Evolutionary conservation across 2,329 filamentous ascomycete species (phyloP).

Genomic region (Onygenales sp.): DNA sequence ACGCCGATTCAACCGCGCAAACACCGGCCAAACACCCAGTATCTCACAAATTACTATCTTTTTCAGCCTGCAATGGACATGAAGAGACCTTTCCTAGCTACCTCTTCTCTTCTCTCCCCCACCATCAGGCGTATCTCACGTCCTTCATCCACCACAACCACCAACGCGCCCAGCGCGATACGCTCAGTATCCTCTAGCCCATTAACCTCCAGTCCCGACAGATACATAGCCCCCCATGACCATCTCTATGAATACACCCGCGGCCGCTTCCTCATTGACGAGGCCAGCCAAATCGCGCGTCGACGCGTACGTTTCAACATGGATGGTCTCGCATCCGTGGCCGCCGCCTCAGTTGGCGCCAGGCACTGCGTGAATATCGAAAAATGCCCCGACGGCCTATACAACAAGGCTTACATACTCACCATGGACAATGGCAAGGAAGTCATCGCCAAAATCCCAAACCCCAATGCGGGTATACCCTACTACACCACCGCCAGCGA

Average conservation of each 20-base stretch:
- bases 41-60: no score
- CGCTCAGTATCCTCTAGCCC: background rate
- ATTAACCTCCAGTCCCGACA: background rate
- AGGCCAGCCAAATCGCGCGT: conserved; percentile 2
- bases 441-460: conserved; percentile 13
- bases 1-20: no score
- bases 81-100: background rate
- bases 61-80: background rate
- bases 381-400: conserved; percentile 18
- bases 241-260: conserved; percentile 5
- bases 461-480: conserved; percentile 8
- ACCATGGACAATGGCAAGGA: conserved; percentile 13
- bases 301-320: conserved; percentile 22
- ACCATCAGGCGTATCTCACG: background rate
- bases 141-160: background rate
- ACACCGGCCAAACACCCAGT: no score
- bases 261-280: conserved; percentile 5
- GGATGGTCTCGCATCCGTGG: conserved; percentile 20
- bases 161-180: background rate
- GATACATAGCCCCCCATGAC: background rate
- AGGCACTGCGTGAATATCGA: conserved; percentile 21
- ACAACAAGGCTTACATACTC: conserved; percentile 24
- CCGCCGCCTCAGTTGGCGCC: conserved; percentile 20
- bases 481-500: conserved; percentile 23
- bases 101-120: background rate